Evolutionary conservation across 2,329 filamentous ascomycete species (phyloP).

Genomic region (Phoma herbarum): DNA sequence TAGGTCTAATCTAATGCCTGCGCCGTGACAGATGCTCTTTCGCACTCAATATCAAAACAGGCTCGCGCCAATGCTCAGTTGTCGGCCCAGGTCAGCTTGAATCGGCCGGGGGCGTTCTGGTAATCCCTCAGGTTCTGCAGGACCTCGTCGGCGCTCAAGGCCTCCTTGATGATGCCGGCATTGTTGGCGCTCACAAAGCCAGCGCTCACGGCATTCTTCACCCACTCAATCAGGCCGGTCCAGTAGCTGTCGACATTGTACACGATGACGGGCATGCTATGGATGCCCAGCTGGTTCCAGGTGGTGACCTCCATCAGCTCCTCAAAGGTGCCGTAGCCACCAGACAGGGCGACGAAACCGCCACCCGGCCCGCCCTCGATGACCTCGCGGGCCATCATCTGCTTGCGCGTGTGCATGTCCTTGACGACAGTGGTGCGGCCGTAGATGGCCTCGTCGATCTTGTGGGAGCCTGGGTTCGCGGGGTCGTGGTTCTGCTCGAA

Average conservation of each 20-base stretch:
- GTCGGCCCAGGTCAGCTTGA: slow-evolving; percentile 81
- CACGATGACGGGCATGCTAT: slow-evolving; percentile 76
- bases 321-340: slow-evolving; percentile 94
- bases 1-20: not conserved
- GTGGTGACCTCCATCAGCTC: slow-evolving; percentile 91
- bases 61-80: slow-evolving; percentile 26
- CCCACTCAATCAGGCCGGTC: slow-evolving; percentile 85
- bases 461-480: slow-evolving; percentile 52
- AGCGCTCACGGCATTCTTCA: slow-evolving; percentile 75
- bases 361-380: slow-evolving; percentile 80
- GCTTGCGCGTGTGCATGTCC: slow-evolving; percentile 97
- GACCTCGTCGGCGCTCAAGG: slow-evolving; percentile 75
- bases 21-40: not conserved
- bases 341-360: slow-evolving; percentile 87
- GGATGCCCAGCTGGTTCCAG: slow-evolving; percentile 97
- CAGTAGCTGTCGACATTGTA: slow-evolving; percentile 93
- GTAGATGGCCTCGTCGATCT: slow-evolving; percentile 71
- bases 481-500: slow-evolving; percentile 73
- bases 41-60: not conserved
- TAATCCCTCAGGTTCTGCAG: slow-evolving; percentile 76
- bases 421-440: slow-evolving; percentile 87
- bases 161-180: slow-evolving; percentile 80
- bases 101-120: slow-evolving; percentile 75
- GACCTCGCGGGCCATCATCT: slow-evolving; percentile 90
- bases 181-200: slow-evolving; percentile 80